A percentile compares a stretch with the other conserved stretches of the same genome.
Conservation (phyloP, 139 green algal species). For the Choricystis sp. region DNA sequence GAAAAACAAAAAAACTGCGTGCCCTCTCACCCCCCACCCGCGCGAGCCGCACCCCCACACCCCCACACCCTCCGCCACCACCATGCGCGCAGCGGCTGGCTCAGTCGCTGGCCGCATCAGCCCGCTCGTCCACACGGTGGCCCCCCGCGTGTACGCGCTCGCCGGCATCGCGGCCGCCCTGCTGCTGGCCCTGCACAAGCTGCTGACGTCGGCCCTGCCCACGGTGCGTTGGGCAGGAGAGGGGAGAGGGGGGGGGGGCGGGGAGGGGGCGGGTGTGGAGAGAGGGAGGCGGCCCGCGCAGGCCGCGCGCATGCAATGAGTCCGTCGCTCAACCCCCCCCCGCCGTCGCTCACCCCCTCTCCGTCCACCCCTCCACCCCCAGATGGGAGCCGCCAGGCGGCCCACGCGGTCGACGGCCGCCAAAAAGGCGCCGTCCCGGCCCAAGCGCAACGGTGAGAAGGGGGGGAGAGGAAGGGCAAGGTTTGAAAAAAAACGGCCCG, state of each 20-base stretch:
- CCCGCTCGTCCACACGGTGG: too few species aligned
- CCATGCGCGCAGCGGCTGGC: background rate
- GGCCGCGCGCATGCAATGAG: background rate
- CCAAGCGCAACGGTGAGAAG: too few species aligned
- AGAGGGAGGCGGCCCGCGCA: too few species aligned
- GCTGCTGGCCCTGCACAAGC: background rate
- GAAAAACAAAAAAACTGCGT: too few species aligned
- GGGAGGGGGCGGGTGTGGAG: too few species aligned
- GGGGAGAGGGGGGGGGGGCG: too few species aligned
- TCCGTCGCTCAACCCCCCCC: background rate
- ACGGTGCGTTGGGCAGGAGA: too few species aligned
- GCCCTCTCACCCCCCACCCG: too few species aligned
- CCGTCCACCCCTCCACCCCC: background rate
- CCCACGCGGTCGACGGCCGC: background rate
- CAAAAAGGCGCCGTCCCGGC: background rate
- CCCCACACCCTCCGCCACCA: too few species aligned
- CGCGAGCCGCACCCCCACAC: too few species aligned
- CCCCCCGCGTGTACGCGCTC: background rate
- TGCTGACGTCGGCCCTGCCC: background rate
- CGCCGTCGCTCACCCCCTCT: background rate
- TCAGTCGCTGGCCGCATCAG: background rate
- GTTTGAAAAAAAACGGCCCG: background rate
- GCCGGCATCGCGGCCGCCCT: background rate
- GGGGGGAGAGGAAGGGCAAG: too few species aligned
- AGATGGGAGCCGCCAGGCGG: background rate